Base-by-base conservation (phyloP, 306 rosid genomes). In the Oemleria cerasiformis region DNA sequence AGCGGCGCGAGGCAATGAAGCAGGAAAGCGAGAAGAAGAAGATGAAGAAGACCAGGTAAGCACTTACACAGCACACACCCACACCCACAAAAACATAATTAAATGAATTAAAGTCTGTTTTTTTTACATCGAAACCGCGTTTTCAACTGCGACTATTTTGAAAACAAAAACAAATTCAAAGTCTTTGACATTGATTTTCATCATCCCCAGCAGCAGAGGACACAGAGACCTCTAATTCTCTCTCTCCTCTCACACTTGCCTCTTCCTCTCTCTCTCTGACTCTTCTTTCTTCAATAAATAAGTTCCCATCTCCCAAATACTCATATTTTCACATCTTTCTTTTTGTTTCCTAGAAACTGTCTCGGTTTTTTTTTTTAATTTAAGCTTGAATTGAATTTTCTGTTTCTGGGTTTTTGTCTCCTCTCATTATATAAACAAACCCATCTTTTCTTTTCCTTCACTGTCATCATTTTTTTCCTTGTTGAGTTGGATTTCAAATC, bases 111-210 rank as follows among this genome's bases (percentile, higher is more conserved):
- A 58, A 6, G 30, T 41, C 13, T 17, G n/a, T 53, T 53, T 60
- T 59, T 69, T 43, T n/a, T 43, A 60, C 44, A 8, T 57, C 20
- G 62, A 87, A 92, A 85, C 83, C 98, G 97, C 93, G 98, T 90
- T 38, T 85, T 77, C 80, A 73, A 70, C 80, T 6, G 50, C 65
- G 8, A 15, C 70, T 12, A 76, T 64, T 84, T 77, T 34, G 14
- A 58, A 25, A 13, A 63, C 53, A 56, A 44, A 63, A 25, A 49
- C 16, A 30, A 57, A 45, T 81, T 81, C 73, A 72, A 73, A 71
- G 86, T 83, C 85, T 71, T 72, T 38, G 76, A 59, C 69, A 41
- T 75, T 66, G 25, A 59, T 78, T 83, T 41, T 72, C 16, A 30
- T 4, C 36, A 30, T 30, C 36, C 36, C 3, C 36, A 30, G 36